A percentile compares a stretch with the other conserved stretches of the same genome.
phyloP scores from a whole-genome alignment of 1,284 basidiomycete genomes.

The Ganoderma lucidum region DNA sequence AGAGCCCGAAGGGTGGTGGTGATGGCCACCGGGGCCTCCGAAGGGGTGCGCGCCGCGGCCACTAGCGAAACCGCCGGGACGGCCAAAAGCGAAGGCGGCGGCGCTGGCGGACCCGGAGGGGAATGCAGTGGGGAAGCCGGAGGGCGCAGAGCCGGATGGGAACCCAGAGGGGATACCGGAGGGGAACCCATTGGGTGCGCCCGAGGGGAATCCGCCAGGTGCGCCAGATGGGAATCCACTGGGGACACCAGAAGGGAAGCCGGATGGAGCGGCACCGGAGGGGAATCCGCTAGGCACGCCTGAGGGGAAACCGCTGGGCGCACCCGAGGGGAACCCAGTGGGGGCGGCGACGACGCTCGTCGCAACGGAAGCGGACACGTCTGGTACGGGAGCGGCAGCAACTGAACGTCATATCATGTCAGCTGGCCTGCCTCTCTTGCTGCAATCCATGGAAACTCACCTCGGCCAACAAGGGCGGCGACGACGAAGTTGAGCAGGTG shows the following conservation, averaged over 20 bases:
- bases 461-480: conserved; percentile 3
- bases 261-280: background rate
- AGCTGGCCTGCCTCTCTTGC: background rate
- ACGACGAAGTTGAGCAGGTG: conserved; percentile 3
- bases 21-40: background rate
- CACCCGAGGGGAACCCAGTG: background rate
- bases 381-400: conserved; percentile 1
- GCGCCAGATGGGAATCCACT: background rate
- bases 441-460: background rate
- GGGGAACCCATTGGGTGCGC: background rate
- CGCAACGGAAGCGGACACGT: background rate
- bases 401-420: background rate
- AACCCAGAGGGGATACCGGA: background rate
- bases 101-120: background rate
- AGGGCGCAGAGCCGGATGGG: background rate
- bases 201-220: too few relatives aligned
- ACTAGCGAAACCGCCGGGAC: background rate
- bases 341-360: background rate
- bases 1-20: background rate
- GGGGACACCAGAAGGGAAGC: background rate
- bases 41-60: background rate
- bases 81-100: background rate
- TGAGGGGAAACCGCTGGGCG: background rate
- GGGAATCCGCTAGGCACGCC: too few relatives aligned
- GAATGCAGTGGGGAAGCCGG: background rate